Base-by-base conservation (phyloP, 192 early-diverging fungal genomes). In the Coemansia sp. region DNA sequence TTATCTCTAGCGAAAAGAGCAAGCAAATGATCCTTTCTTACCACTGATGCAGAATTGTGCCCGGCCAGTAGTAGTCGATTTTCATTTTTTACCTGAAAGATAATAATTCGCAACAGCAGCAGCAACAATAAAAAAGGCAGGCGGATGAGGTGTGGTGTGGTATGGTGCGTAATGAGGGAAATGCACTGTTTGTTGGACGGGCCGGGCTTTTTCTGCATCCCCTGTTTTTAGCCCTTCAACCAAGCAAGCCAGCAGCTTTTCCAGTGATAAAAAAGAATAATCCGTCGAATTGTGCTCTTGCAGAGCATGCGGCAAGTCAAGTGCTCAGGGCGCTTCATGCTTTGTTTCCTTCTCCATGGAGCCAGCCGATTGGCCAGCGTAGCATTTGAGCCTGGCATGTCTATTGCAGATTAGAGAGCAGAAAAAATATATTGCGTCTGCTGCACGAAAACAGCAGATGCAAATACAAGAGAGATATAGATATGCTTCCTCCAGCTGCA, bases 261-360 rank as follows among this genome's bases (percentile, higher is more conserved):
- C 5, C 8, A 42, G 39, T 10, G 39, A 42, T 42, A 34, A 34
- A 42, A 42, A 42, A 42, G 39, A 42, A 42, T 10, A 42, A 42
- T 42, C 39, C 39, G 39, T 16, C 14, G 8, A 42, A 42, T 42
- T 16, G 11, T 42, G 13, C 11, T n/a, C n/a, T 42, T 42, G 39
- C 39, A 42, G 39, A 42, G 39, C 39, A 42, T 42, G 39, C 39
- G 39, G 39, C 39, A 42, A 42, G 39, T 42, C 39, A 42, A 42
- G 14, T 42, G 39, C 39, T 42, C 39, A 42, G 39, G 39, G 39
- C 39, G 39, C 39, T 42, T 42, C 39, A 10, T 42, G 11, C 39
- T 42, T 42, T 42, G 8, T 16, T 14, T 9, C 39, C 39, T 13
- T 14, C 39, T 32, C 30, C 30, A 32, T 32, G 30, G 3, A 16